These are phyloP conservation scores for Trametes versicolor DNA, from an alignment of 1,284 basidiomycete genomes.

Conservation along the genomic window DNA sequence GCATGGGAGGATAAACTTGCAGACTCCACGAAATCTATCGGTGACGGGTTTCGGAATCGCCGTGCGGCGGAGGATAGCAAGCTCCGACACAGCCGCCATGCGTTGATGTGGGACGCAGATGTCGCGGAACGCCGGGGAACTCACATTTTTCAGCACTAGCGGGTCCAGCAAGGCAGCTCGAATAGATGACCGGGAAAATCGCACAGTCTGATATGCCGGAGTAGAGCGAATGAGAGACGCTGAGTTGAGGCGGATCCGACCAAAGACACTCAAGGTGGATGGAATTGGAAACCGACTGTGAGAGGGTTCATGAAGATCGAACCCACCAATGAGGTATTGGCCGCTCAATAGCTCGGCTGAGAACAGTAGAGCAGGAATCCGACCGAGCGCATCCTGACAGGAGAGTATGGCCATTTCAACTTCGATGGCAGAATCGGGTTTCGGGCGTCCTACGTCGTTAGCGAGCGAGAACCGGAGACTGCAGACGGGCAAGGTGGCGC, in stretches of 20 bases:
- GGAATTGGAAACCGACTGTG: too few species aligned
- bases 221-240: neutral
- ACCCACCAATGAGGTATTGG: neutral
- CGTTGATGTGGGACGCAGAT: neutral
- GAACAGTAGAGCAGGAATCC: neutral
- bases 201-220: too few species aligned
- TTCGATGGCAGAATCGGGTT: neutral
- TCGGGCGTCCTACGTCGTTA: too few species aligned
- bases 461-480: neutral
- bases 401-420: neutral
- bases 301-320: too few species aligned
- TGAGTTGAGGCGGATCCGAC: too few species aligned
- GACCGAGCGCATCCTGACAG: neutral
- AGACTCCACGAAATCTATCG: neutral
- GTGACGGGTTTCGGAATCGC: neutral
- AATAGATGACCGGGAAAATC: too few species aligned
- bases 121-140: too few species aligned
- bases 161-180: too few species aligned
- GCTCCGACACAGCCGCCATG: neutral
- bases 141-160: neutral
- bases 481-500: neutral
- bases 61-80: neutral
- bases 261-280: too few species aligned
- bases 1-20: neutral
- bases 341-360: neutral